phyloP scores from a whole-genome alignment of 2,329 filamentous ascomycete species.

The Thielaviopsis punctulata region DNA sequence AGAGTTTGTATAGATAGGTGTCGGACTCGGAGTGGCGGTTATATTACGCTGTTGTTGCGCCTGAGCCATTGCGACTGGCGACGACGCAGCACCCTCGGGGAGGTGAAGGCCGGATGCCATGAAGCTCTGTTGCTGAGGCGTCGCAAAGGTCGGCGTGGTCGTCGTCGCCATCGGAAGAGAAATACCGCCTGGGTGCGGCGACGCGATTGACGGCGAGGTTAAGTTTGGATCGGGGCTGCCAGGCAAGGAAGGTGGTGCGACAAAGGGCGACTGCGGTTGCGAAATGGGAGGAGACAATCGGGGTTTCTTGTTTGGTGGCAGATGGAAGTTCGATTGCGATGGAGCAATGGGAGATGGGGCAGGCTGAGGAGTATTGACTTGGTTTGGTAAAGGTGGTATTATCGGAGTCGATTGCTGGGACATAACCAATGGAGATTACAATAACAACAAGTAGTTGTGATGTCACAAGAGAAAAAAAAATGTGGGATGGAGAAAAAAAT shows the following conservation, averaged over 20 bases:
- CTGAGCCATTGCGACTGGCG: slow-evolving; percentile 13
- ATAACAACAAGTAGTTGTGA: not conserved
- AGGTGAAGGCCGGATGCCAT: slow-evolving; percentile 12
- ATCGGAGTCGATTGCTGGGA: slow-evolving; percentile 1
- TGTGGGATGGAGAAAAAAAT: not conserved
- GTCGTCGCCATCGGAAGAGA: slow-evolving; percentile 8
- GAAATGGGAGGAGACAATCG: slow-evolving; percentile 53
- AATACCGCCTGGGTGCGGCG: slow-evolving; percentile 2
- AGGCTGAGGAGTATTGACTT: slow-evolving; percentile 27
- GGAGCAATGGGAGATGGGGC: slow-evolving; percentile 43
- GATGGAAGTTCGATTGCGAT: slow-evolving; percentile 33
- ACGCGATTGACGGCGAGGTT: slow-evolving; percentile 20
- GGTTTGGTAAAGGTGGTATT: not conserved
- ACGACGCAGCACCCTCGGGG: slow-evolving; percentile 12
- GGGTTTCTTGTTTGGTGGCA: slow-evolving; percentile 57
- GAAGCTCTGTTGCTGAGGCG: slow-evolving; percentile 7
- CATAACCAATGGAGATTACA: not conserved
- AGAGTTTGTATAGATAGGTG: slow-evolving; percentile 14
- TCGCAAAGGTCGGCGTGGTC: slow-evolving; percentile 5
- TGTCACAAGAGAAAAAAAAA: slow-evolving; percentile 6
- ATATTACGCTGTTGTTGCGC: slow-evolving; percentile 10
- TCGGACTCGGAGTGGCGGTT: slow-evolving; percentile 4
- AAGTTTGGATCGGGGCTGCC: slow-evolving; percentile 27
- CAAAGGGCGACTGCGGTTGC: slow-evolving; percentile 46
- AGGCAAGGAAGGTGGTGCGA: slow-evolving; percentile 29